Base-by-base conservation (phyloP, 371 early-diverging fungal species). In the Mortierella sp. region DNA sequence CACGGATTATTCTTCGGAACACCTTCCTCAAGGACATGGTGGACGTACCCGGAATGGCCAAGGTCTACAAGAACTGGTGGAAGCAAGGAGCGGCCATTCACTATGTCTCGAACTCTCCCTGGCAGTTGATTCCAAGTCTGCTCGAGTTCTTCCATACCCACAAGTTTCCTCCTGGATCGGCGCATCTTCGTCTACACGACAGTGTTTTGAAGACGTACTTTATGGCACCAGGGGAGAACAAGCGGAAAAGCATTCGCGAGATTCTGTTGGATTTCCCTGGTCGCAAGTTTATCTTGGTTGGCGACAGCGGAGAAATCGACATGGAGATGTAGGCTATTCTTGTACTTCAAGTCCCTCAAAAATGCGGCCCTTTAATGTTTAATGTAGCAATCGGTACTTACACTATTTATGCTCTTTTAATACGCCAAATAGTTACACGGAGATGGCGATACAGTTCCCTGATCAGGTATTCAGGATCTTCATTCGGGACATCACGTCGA, bases 281-380 rank as follows among this genome's bases (percentile, higher is more conserved):
- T 26, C 93, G 98, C 28, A 92, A 92, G 77, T 98, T 96, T 84
- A 91, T 98, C 42, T 90, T 98, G 14, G 91, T 98, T 14, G 98
- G 98, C 8, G 98, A 98, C 87, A 94, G 95, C 55, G 97, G 97
- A 19, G 97, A 98, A 82, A 92, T 94, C 48, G 98, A 98, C 84
- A 84, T 97, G 58, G 97, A 97, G 80, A 94, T 96, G 85, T 84
- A 84, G 63, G 81, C 76, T 89, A 8, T 21, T 8, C 21, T 19
- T 21, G 24, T 31, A 16, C 21, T 38, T 1, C 10, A 38, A 65
- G 42, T 16, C 9, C 7, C 21, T 65, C 10, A 21, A 21, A 38
- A 21, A 38, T 38, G 6, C 24, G 65, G 9, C 13, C 9, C n/a
- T n/a, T n/a, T n/a, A n/a, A n/a, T n/a, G 34, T 60, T 16, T 13